Base-by-base conservation (phyloP, 768 basidiomycete genomes). In the Ramaria rubella region DNA sequence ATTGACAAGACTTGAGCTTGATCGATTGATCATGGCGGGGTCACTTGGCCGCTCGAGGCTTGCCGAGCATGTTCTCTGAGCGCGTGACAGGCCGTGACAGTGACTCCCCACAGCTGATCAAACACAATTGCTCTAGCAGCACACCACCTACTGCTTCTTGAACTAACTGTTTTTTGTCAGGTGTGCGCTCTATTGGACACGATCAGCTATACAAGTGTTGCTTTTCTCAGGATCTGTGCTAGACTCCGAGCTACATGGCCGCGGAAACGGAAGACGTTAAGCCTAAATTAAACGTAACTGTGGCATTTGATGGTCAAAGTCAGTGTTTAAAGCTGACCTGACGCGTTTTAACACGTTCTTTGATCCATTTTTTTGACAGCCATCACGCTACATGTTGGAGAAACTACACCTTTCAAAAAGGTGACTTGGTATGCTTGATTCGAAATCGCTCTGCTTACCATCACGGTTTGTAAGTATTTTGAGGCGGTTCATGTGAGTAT, bases 371-470 rank as follows among this genome's bases (percentile, higher is more conserved):
- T 33, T 45, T n/a, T n/a, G 29, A 23, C 63, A 87, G 85, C 76
- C 8, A 81, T 85, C 30, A 83, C 80, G 4, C 78, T 87, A 4
- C 86, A 86, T 65, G 84, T 86, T 9, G 85, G 82, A 58, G 59
- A 75, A 1, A 80, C 77, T 33, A 86, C 80, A 74, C 72, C 73
- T 19, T 85, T 87, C 61, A 66, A 70, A 36, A 86, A 86, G 75
- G 85, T 85, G 61, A 23, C 78, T 72, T 3, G 1, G n/a, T 48
- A 19, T 42, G 6, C 24, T 24, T 29, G 17, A 2, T 5, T 48
- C 9, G 2, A 48, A 19, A n/a, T 8, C 23, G 23, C 11, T 30
- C 15, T 31, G n/a, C 24, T 40, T 21, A 8, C 45, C 11, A 14
- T 33, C 11, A 15, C 17, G 33, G n/a, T 23, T 14, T 57, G 34